Evolutionary conservation across 805 yeast genomes (phyloP).

Genomic region (Saccharomyces mikatae): DNA sequence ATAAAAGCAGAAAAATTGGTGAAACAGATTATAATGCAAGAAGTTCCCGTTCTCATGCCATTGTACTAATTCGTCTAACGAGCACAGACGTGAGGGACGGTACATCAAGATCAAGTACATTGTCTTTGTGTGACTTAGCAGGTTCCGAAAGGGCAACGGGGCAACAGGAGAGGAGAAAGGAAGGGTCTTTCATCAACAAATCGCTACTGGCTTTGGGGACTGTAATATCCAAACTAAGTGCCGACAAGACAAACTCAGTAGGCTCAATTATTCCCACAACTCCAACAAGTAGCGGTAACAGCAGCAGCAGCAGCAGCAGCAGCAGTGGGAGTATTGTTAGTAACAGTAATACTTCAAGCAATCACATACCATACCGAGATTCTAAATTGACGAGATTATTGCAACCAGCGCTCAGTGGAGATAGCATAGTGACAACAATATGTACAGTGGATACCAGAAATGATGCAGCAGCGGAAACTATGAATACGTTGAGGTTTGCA

Average conservation of each 20-base stretch:
- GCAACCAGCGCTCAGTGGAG: conserved; percentile 89
- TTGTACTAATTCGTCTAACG: conserved; percentile 59
- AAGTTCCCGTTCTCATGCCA: conserved; percentile 88
- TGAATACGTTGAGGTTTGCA: conserved; percentile 84
- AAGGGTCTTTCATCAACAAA: conserved; percentile 88
- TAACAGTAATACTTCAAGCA: conserved; percentile 25
- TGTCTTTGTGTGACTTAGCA: conserved; percentile 89
- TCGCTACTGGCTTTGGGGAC: conserved; percentile 85
- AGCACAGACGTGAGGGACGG: conserved; percentile 36
- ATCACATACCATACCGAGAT: conserved; percentile 88
- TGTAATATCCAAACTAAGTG: conserved; percentile 75
- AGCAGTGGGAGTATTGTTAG: conserved; percentile 17
- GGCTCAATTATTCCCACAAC: neutral
- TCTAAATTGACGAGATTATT: conserved; percentile 82
- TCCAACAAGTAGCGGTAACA: conserved; percentile 10
- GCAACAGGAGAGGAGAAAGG: conserved; percentile 71
- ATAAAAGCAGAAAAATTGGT: conserved; percentile 66
- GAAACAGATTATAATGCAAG: conserved; percentile 85
- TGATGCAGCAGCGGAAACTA: conserved; percentile 63
- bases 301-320: conserved; percentile 6
- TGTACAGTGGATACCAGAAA: conserved; percentile 75
- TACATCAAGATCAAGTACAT: conserved; percentile 42
- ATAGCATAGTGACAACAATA: conserved; percentile 71
- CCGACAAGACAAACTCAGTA: conserved; percentile 18
- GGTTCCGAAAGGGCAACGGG: conserved; percentile 85